phyloP scores from a whole-genome alignment of 176 grass and related monocot genomes.

The Aegilops longissima region DNA sequence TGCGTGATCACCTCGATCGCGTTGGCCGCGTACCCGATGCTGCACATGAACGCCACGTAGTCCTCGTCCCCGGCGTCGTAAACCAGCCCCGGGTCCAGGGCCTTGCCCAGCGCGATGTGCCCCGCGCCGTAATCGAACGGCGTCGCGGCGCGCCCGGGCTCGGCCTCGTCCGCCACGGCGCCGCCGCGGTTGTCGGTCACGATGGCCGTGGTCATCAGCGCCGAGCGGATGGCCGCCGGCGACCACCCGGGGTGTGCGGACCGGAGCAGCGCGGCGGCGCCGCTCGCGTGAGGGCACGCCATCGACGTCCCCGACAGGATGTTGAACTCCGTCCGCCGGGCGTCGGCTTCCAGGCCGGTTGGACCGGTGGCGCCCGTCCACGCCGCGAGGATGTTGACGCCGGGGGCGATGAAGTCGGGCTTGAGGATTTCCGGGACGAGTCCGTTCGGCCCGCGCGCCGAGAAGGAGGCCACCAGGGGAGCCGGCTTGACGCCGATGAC shows the following conservation, averaged over 20 bases:
- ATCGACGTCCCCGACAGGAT: constrained; percentile 97
- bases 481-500: constrained; percentile 86
- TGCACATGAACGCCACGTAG: constrained; percentile 88
- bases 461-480: constrained; percentile 89
- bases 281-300: constrained; percentile 95
- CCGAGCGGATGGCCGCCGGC: constrained; percentile 74
- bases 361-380: constrained; percentile 81
- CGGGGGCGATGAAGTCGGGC: constrained; percentile 86
- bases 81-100: constrained; percentile 81
- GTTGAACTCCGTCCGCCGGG: constrained; percentile 85
- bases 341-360: constrained; percentile 59
- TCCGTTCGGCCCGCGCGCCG: constrained; percentile 83
- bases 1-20: constrained; percentile 90
- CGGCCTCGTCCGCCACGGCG: constrained; percentile 59
- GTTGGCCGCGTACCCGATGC: constrained; percentile 77
- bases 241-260: constrained; percentile 86
- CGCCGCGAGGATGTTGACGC: constrained; percentile 94
- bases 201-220: constrained; percentile 84
- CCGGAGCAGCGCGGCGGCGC: constrained; percentile 80
- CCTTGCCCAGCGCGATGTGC: constrained; percentile 58
- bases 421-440: constrained; percentile 85
- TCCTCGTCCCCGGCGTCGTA: constrained; percentile 72
- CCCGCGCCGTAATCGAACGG: constrained; percentile 84
- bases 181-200: constrained; percentile 57
- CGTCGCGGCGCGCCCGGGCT: constrained; percentile 54